These are phyloP conservation scores for Mortierella antarctica DNA, from an alignment of 192 early-diverging fungal genomes.

Conservation along the genomic window DNA sequence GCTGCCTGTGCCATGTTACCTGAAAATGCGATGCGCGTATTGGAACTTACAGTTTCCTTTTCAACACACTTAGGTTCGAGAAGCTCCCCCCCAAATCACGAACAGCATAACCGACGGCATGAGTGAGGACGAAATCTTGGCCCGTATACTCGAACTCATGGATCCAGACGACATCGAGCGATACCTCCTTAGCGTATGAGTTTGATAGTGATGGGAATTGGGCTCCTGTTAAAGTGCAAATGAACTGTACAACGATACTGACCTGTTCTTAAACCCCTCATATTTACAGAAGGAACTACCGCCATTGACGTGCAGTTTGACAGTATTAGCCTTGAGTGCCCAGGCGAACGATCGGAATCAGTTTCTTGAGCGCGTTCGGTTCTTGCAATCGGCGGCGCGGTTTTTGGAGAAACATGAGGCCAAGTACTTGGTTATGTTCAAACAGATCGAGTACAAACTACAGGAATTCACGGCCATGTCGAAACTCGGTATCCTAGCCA, in stretches of 20 bases:
- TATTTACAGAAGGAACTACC: slow-evolving; percentile 20
- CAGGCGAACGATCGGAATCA: slow-evolving; percentile 8
- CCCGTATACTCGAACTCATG: slow-evolving; percentile 10
- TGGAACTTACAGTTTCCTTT: too few species aligned
- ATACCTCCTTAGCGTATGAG: slow-evolving; percentile 7
- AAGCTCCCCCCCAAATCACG: neutral
- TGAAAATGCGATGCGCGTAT: too few species aligned
- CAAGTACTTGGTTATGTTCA: neutral
- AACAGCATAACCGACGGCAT: neutral
- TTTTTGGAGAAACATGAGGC: slow-evolving; percentile 11
- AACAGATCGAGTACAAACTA: slow-evolving; percentile 11
- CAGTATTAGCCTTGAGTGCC: slow-evolving; percentile 14
- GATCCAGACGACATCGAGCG: slow-evolving; percentile 19
- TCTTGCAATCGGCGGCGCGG: slow-evolving; percentile 8
- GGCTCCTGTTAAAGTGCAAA: too few species aligned
- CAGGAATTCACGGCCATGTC: slow-evolving; percentile 7
- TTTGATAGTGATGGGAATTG: too few species aligned
- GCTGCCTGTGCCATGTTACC: neutral
- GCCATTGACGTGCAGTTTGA: slow-evolving; percentile 13
- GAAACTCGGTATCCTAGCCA: slow-evolving; percentile 23
- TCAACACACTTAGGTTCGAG: neutral
- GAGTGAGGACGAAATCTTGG: neutral
- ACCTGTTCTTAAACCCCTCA: neutral
- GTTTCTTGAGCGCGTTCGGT: slow-evolving; percentile 1
- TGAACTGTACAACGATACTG: neutral